Conservation (phyloP, 208 protist genomes). For the Angomonas desouzai region DNA sequence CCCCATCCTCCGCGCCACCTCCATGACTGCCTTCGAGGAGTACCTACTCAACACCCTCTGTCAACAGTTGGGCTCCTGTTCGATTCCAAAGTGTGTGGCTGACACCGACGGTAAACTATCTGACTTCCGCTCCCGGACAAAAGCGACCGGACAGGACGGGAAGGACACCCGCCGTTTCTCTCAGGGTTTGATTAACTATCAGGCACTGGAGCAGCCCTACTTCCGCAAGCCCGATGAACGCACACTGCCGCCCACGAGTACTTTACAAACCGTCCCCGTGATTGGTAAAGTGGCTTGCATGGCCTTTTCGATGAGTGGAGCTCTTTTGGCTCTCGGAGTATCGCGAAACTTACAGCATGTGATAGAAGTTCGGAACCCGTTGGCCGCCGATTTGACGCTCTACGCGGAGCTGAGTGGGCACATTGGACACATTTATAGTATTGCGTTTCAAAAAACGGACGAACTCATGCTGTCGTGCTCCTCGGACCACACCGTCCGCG, state of each 20-base stretch:
- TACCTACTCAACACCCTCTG: constrained; percentile 48
- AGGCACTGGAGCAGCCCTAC: constrained; percentile 26
- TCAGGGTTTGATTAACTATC: constrained; percentile 18
- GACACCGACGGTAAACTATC: not conserved
- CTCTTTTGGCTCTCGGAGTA: constrained; percentile 55
- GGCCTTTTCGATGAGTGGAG: constrained; percentile 35
- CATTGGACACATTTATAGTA: constrained; percentile 58
- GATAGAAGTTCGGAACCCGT: constrained; percentile 48
- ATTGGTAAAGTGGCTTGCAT: constrained; percentile 59
- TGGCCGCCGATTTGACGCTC: constrained; percentile 33
- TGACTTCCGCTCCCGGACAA: not conserved
- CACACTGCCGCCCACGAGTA: constrained; percentile 40
- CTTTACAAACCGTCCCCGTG: constrained; percentile 46
- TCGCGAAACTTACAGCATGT: constrained; percentile 52
- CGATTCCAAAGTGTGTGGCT: not conserved
- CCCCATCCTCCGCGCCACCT: constrained; percentile 27
- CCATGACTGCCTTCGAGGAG: constrained; percentile 60
- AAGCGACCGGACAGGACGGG: not conserved
- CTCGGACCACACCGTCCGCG: constrained; percentile 65
- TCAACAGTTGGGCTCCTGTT: not conserved
- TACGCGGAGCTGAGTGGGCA: constrained; percentile 40
- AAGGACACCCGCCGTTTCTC: constrained; percentile 3
- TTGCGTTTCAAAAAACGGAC: constrained; percentile 50
- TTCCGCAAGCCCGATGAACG: constrained; percentile 59
- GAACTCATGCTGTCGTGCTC: constrained; percentile 58